These are phyloP conservation scores for Rhodosporidiobolus odoratus DNA, from an alignment of 768 basidiomycete species.

Conservation along the genomic window DNA sequence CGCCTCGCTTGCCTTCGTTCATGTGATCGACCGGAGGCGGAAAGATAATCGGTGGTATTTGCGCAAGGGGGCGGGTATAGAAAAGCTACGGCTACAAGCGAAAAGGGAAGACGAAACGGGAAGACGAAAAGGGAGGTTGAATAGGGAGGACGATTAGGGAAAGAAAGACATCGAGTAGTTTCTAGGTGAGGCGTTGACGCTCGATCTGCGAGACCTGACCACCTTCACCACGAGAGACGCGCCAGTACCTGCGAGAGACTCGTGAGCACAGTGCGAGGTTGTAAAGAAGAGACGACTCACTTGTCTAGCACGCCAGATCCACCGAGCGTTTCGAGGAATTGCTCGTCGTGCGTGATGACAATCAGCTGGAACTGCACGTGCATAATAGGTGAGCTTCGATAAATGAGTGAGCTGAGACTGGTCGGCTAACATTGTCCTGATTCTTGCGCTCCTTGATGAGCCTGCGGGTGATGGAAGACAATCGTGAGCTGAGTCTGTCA, in stretches of 20 bases:
- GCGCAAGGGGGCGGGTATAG: no score
- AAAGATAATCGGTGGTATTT: no score
- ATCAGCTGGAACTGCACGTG: conserved; percentile 66
- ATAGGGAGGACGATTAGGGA: no score
- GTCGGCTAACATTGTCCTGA: conserved; percentile 59
- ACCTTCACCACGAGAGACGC: conserved; percentile 31
- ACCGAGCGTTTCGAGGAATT: conserved; percentile 82
- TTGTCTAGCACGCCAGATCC: conserved; percentile 89
- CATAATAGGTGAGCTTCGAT: neutral
- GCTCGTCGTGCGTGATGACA: conserved; percentile 95
- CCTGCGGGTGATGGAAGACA: conserved; percentile 48
- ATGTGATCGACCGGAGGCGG: no score
- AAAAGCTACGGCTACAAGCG: no score
- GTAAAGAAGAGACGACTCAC: conserved; percentile 48
- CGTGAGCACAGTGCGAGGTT: neutral
- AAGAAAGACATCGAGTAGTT: neutral
- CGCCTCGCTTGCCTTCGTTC: no score
- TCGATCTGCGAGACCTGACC: conserved; percentile 36
- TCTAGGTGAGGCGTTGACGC: conserved; percentile 28
- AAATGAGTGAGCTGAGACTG: neutral
- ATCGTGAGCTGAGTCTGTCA: neutral
- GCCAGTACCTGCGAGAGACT: conserved; percentile 22
- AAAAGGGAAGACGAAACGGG: no score
- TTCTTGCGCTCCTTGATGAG: conserved; percentile 89
- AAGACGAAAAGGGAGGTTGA: no score